Evolutionary conservation across 176 grass and related monocot species (phyloP), one percentile per base, ranked within the genome.

Genomic region (Lolium perenne): DNA sequence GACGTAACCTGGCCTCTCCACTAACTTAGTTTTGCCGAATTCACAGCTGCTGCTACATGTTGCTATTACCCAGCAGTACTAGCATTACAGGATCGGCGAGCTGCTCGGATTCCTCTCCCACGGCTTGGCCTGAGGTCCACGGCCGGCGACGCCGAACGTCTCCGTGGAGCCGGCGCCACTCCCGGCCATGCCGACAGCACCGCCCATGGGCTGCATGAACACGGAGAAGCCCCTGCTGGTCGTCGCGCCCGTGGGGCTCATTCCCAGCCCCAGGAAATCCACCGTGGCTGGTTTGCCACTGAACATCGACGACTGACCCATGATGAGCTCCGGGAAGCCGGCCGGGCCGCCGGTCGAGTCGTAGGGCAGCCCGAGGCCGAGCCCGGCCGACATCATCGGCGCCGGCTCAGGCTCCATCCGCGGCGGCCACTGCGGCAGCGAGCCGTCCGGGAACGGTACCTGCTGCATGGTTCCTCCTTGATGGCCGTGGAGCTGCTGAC

Each of bases 261-360:
- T 94, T 7, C 92, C 94, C 1, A 99, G 88, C 0, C 94, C 97
- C 49, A 96, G 80, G 75, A 99, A 96, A 43, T 99, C 97, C 53
- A 99, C 77, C 0, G 97, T 99, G 0, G 97, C 94, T 4, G 97
- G 97, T 76, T 99, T 99, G 9, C 82, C 79, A 3, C 76, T 83
- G 75, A 94, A 95, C 71, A 99, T 73, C 0, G 90, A 68, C 0
- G 97, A 87, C n/a, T 81, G 88, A 0, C 92, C 90, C 97, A 94
- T 98, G 84, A 98, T 96, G 14, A 99, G 14, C 54, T 94, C 90
- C 56, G 92, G 92, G 53, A 94, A 54, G 6, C 64, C 63, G 21
- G 89, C 57, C 7, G 83, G 29, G 11, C 78, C 88, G 38, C 86
- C 87, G 4, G 85, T 81, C 4, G 86, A 81, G 72, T 90, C 88